Percentiles rank a stretch among this genome's conserved stretches.
Evolutionary conservation across 768 basidiomycete genomes (phyloP).

Genomic region (Galerina marginata): DNA sequence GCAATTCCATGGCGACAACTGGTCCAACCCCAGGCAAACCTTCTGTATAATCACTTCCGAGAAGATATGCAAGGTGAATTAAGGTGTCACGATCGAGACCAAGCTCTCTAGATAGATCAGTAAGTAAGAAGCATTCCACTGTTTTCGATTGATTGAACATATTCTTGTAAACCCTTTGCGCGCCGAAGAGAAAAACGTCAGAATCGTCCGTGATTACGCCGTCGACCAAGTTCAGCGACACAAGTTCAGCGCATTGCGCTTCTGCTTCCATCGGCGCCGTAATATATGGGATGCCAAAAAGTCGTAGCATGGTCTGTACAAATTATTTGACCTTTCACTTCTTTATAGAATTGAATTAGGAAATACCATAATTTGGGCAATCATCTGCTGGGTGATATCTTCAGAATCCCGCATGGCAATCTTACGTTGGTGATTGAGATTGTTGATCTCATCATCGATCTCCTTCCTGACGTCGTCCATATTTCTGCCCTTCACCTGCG

Average conservation of each 20-base stretch:
- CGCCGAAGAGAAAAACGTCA: constrained; percentile 98
- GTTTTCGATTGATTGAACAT: constrained; percentile 99
- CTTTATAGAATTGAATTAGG: constrained; percentile 1
- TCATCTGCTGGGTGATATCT: constrained; percentile 94
- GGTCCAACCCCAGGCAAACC: constrained; percentile 93
- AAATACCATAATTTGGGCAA: constrained; percentile 77
- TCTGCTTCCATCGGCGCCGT: constrained; percentile 99
- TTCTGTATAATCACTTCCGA: constrained; percentile 97
- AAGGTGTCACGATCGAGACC: constrained; percentile 86
- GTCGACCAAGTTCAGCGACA: constrained; percentile 85
- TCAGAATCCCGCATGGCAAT: constrained; percentile 93
- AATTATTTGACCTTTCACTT: neutral
- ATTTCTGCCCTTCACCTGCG: constrained; percentile 88
- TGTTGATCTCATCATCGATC: constrained; percentile 89
- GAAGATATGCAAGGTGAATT: constrained; percentile 87
- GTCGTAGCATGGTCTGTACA: constrained; percentile 79
- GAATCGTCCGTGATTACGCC: constrained; percentile 99
- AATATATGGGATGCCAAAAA: constrained; percentile 98
- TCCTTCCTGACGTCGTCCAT: constrained; percentile 82
- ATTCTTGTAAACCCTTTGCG: constrained; percentile 94
- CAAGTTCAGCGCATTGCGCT: constrained; percentile 95
- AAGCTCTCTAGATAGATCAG: constrained; percentile 87
- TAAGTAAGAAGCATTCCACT: constrained; percentile 90
- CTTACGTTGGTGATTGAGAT: constrained; percentile 82
- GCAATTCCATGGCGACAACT: constrained; percentile 93